Base-by-base conservation (phyloP, 768 basidiomycete genomes). In the Naganishia randhawae region DNA sequence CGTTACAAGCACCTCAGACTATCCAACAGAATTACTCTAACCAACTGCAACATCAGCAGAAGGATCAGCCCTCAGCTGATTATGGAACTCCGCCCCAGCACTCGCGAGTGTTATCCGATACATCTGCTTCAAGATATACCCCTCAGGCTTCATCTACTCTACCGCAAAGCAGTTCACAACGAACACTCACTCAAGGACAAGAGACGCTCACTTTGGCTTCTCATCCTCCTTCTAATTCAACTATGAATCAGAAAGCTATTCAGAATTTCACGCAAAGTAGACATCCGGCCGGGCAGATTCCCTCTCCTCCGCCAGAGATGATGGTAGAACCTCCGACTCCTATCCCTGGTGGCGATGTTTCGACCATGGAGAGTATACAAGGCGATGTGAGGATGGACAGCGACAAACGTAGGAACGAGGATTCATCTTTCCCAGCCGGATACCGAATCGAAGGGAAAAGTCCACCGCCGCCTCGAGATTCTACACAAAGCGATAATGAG, bases 321-420 rank as follows among this genome's bases (percentile, higher is more conserved):
- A 16, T 61, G 37, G 57, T 61, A 7, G 57, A 61, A 29, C 57
- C 57, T 39, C 57, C 57, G 3, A 61, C 57, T 3, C 57, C 57
- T 1, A 41, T 5, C 41, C 57, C 57, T 14, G 57, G 25, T 39
- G 37, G 22, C 1, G 37, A 41, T 7, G 57, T 39, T 10, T 35
- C 57, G 37, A 41, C 57, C 39, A 61, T 61, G 57, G 57, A 61
- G 27, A 42, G 37, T 13, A 39, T 61, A 25, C 57, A 61, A 35
- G 39, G 17, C 37, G 22, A 22, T 1, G 57, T 7, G 7, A 25
- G 4, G 6, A 11, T 11, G 25, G 11, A 48, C n/a, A 48, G 3
- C 7, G 45, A 22, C 45, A 22, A 48, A n/a, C n/a, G 45, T 22
- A 22, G 19, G 19, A 11, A 17, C 3, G n/a, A 48, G 1, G 19